Evolutionary conservation across 2,329 filamentous ascomycete species (phyloP), one percentile per base, ranked within the genome.

Genomic region (Phyllosticta citribraziliensis): DNA sequence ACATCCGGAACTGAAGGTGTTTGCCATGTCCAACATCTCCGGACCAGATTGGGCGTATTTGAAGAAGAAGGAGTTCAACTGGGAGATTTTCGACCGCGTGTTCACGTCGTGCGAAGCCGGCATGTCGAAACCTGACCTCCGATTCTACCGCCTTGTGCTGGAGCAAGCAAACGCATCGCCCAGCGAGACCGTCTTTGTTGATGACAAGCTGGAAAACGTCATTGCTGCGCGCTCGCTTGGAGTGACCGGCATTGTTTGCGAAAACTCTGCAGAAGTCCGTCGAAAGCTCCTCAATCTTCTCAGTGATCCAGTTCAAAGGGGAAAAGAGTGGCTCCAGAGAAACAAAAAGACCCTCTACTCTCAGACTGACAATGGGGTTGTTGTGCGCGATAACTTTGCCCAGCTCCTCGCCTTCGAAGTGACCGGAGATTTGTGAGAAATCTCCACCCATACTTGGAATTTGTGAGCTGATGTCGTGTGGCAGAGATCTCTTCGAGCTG

Each of bases 21-120:
- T 68, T 59, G 70, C 69, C 25, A 74, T 73, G 69, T 72, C 67
- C 19, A 74, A 73, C 63, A 62, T 72, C 40, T 65, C 68, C 4
- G 63, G 64, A 58, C 67, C 68, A 22, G 70, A 73, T 58, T 68
- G 66, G 56, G 64, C 62, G 0, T 64, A 63, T 17, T 65, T 73
- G n/a, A 63, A 64, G 40, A 63, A 64, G 40, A 54, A 27, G 8
- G 66, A 65, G 51, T 60, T 60, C 14, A 68, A 71, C 53, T 74
- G 71, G 72, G 56, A 62, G 8, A 58, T 74, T 2, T 75, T 76
- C 50, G 68, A 75, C 62, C 61, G 56, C 22, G 66, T 74, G 3
- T 75, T 73, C 58, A 69, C 70, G 2, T 75, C 72, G 1, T 69
- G 66, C 25, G 64, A 66, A 1, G 66, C 67, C 22, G 72, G 72